Percentiles rank a stretch among this genome's conserved stretches.
phyloP scores from a whole-genome alignment of 2,329 filamentous ascomycete species.

The Colletotrichum sublineola region DNA sequence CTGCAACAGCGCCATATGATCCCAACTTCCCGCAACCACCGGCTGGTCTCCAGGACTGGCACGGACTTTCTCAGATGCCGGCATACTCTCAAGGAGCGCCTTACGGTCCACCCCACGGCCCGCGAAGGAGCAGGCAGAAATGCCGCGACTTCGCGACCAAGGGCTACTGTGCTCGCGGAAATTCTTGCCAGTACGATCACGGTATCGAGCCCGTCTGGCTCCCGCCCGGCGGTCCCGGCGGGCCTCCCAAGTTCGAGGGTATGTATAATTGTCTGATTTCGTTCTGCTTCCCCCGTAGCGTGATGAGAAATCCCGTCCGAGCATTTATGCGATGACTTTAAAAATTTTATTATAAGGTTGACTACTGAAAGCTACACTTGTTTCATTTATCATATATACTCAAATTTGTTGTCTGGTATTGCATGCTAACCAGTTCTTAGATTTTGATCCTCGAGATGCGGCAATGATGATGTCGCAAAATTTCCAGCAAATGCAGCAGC shows the following conservation, averaged over 20 bases:
- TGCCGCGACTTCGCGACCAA: constrained; percentile 81
- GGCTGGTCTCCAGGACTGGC: constrained; percentile 26
- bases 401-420: not conserved
- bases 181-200: constrained; percentile 78
- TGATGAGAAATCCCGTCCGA: constrained; percentile 44
- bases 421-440: constrained; percentile 32
- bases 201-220: constrained; percentile 53
- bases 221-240: constrained; percentile 25
- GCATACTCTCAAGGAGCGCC: constrained; percentile 5
- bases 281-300: constrained; percentile 16
- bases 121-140: constrained; percentile 58
- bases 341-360: constrained; percentile 46
- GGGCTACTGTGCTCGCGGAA: constrained; percentile 78
- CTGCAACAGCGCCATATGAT: constrained; percentile 64
- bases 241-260: constrained; percentile 30
- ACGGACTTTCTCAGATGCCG: constrained; percentile 8
- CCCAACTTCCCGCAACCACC: constrained; percentile 55
- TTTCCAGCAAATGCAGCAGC: constrained; percentile 41
- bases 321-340: constrained; percentile 44
- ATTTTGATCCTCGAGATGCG: constrained; percentile 42
- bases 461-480: constrained; percentile 42
- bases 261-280: not conserved
- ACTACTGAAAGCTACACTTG: constrained; percentile 48
- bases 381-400: not conserved
- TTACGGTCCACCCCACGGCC: constrained; percentile 18